Evolutionary conservation across 331 rosid genomes (phyloP).

Genomic region (Ulmus americana): DNA sequence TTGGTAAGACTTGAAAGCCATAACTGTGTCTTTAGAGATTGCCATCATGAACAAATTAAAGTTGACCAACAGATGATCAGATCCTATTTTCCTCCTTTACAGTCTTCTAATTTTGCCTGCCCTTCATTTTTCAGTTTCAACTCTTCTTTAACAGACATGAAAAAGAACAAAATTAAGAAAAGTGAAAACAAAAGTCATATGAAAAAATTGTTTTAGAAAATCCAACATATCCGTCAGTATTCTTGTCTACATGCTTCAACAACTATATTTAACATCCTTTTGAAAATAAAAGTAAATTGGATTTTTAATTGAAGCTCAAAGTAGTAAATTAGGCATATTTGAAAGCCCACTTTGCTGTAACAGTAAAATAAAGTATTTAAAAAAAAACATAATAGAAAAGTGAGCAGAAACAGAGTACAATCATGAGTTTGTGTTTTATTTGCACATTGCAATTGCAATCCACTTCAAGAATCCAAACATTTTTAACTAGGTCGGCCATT

Average conservation of each 20-base stretch:
- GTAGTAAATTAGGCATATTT: too few species aligned
- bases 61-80: not conserved
- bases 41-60: slow-evolving; percentile 21
- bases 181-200: not conserved
- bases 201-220: not conserved
- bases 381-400: too few species aligned
- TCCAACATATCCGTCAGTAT: not conserved
- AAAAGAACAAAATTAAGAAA: slow-evolving; percentile 1
- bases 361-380: too few species aligned
- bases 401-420: too few species aligned
- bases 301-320: too few species aligned
- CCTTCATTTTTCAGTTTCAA: slow-evolving; percentile 19
- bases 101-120: slow-evolving; percentile 13
- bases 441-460: too few species aligned
- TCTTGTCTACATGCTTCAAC: not conserved
- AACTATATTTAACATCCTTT: not conserved
- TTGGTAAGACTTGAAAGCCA: slow-evolving; percentile 49
- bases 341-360: too few species aligned
- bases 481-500: too few species aligned
- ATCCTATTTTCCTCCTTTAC: slow-evolving; percentile 17
- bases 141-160: slow-evolving; percentile 11
- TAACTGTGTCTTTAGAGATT: slow-evolving; percentile 28
- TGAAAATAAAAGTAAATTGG: too few species aligned
- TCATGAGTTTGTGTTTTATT: too few species aligned
- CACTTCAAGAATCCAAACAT: too few species aligned